phyloP scores from a whole-genome alignment of 495 filamentous ascomycete genomes.

The Trichoderma reesei region DNA sequence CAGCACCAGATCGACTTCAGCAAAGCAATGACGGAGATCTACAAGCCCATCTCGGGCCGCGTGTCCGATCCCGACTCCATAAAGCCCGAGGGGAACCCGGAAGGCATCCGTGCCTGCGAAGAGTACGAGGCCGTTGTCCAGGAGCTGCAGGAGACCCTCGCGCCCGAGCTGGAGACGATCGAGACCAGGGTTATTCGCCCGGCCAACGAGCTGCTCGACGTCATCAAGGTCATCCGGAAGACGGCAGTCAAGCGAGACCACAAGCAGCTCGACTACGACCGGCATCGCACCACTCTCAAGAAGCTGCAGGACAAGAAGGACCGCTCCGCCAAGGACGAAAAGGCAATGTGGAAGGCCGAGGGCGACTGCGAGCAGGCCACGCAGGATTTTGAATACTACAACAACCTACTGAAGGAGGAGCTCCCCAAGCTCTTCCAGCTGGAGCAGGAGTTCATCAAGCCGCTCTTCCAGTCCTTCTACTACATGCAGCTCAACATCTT shows the following conservation, averaged over 20 bases:
- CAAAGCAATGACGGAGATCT: slow-evolving; percentile 87
- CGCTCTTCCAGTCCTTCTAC: slow-evolving; percentile 98
- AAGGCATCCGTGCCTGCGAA: slow-evolving; percentile 90
- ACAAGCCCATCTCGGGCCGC: slow-evolving; percentile 94
- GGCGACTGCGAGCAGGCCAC: slow-evolving; percentile 85
- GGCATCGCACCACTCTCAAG: slow-evolving; percentile 70
- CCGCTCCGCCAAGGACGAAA: slow-evolving; percentile 91
- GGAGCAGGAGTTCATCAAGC: slow-evolving; percentile 95
- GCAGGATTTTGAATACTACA: slow-evolving; percentile 94
- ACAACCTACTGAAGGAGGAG: slow-evolving; percentile 91
- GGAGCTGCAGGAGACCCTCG: slow-evolving; percentile 78
- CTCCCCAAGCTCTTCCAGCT: slow-evolving; percentile 84
- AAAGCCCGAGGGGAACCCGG: slow-evolving; percentile 74
- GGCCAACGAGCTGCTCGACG: slow-evolving; percentile 87
- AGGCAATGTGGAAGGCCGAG: slow-evolving; percentile 92
- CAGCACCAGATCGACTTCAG: slow-evolving; percentile 98
- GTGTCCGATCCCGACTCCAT: slow-evolving; percentile 86
- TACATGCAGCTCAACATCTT: slow-evolving; percentile 99
- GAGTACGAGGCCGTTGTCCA: slow-evolving; percentile 90
- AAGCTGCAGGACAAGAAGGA: slow-evolving; percentile 98
- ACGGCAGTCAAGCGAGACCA: slow-evolving; percentile 83
- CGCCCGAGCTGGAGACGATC: slow-evolving; percentile 96
- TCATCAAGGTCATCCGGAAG: slow-evolving; percentile 93
- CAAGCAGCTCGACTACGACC: slow-evolving; percentile 95
- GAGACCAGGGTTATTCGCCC: slow-evolving; percentile 83